phyloP scores from a whole-genome alignment of 208 protist species.

The Blastocrithidia nonstop region DNA sequence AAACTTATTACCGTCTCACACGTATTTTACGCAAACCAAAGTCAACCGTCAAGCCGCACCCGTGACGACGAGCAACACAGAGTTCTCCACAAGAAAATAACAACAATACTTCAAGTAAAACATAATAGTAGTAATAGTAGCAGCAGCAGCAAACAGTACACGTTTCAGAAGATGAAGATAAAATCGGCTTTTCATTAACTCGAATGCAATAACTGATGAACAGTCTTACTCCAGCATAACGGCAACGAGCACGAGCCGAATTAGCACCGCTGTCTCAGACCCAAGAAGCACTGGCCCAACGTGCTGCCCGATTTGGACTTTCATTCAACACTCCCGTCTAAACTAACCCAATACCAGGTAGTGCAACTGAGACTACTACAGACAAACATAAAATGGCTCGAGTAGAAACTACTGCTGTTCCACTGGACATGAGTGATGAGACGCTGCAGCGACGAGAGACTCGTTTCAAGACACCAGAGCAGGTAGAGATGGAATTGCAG shows the following conservation, averaged over 20 bases:
- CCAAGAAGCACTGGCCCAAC: slow-evolving; percentile 44
- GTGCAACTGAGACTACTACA: too few species aligned
- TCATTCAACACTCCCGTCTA: slow-evolving; percentile 4
- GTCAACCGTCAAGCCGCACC: slow-evolving; percentile 26
- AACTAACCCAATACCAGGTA: slow-evolving; percentile 8
- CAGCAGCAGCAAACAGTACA: too few species aligned
- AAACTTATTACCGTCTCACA: slow-evolving; percentile 69
- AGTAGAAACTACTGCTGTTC: slow-evolving; percentile 7
- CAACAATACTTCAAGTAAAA: not conserved
- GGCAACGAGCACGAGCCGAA: slow-evolving; percentile 22
- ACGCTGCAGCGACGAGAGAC: slow-evolving; percentile 38
- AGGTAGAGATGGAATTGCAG: slow-evolving; percentile 4
- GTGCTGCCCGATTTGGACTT: slow-evolving; percentile 65
- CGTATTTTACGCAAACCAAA: slow-evolving; percentile 77
- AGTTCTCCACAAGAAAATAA: slow-evolving; percentile 4
- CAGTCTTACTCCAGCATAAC: slow-evolving; percentile 38
- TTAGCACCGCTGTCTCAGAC: slow-evolving; percentile 35
- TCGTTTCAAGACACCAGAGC: slow-evolving; percentile 26
- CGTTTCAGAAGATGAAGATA: not conserved
- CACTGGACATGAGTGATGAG: slow-evolving; percentile 33
- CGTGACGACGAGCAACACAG: slow-evolving; percentile 24
- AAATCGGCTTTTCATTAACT: slow-evolving; percentile 17
- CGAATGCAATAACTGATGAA: slow-evolving; percentile 21
- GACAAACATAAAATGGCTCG: slow-evolving; percentile 7
- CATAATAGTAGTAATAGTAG: too few species aligned